A percentile compares a stretch with the other conserved stretches of the same genome.
These are phyloP conservation scores for Candida rishiriensis DNA, from an alignment of 805 yeast genomes.

Conservation along the genomic window DNA sequence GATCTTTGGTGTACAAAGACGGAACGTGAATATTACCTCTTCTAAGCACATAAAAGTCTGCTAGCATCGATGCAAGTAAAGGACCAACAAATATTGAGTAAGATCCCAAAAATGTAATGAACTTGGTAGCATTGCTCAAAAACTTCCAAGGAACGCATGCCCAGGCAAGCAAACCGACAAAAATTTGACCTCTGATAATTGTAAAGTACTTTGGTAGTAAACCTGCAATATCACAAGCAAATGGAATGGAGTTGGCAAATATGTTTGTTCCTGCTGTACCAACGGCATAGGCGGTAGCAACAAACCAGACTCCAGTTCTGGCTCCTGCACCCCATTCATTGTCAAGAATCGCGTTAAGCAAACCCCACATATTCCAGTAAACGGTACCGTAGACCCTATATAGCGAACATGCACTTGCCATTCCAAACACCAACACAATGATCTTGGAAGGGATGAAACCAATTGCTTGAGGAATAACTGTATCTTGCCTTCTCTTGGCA, in stretches of 20 bases:
- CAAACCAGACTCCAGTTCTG: slow-evolving; percentile 22
- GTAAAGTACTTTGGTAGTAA: slow-evolving; percentile 26
- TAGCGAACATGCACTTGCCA: slow-evolving; percentile 17
- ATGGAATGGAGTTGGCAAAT: slow-evolving; percentile 25
- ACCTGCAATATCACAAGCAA: slow-evolving; percentile 25
- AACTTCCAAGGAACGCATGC: slow-evolving; percentile 23
- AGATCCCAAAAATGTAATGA: slow-evolving; percentile 18
- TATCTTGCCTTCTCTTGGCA: slow-evolving; percentile 13
- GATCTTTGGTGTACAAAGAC: slow-evolving; percentile 14
- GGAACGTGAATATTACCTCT: slow-evolving; percentile 20
- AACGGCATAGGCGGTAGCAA: slow-evolving; percentile 13
- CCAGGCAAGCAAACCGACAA: slow-evolving; percentile 19
- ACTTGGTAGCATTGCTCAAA: slow-evolving; percentile 15
- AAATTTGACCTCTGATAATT: slow-evolving; percentile 21
- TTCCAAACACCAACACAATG: slow-evolving; percentile 14
- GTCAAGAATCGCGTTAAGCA: slow-evolving; percentile 23
- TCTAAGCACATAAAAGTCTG: slow-evolving; percentile 18
- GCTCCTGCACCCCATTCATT: slow-evolving; percentile 26
- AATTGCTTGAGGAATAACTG: slow-evolving; percentile 14
- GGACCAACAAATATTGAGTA: slow-evolving; percentile 23
- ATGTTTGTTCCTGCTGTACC: slow-evolving; percentile 30
- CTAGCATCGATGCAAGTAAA: slow-evolving; percentile 14
- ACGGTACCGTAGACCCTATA: slow-evolving; percentile 18
- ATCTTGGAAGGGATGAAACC: slow-evolving; percentile 18
- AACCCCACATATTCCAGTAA: slow-evolving; percentile 29